Base-by-base conservation (phyloP, 257 asterid genomes). In the Solanum sitiens region DNA sequence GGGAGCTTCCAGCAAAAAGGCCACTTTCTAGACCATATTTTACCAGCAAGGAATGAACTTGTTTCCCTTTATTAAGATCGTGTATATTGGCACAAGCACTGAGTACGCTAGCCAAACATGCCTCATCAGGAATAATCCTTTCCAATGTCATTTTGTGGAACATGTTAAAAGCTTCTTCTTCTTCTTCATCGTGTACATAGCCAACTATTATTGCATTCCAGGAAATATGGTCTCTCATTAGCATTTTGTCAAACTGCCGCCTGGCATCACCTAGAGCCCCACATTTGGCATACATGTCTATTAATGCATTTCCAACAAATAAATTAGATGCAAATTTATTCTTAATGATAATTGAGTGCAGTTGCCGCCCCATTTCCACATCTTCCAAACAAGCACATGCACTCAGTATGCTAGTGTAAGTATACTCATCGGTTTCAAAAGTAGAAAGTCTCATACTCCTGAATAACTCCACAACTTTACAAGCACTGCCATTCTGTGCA, bases 141-240 rank as follows among this genome's bases (percentile, higher is more conserved):
- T 88, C 94, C 47, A 86, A 87, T 83, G 90, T 89, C 98, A 97
- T 97, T 87, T 91, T 89, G 11, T 56, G 90, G 87, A 97, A 95
- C 93, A 95, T 86, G 87, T 61, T 21, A 86, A 95, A 95, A 86
- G 97, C 98, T 89, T 91, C 93, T 72, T 89, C 90, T 86, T 95
- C 98, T 56, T 93, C 92, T 44, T 91, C 93, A 33, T 92, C 95
- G 86, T 94, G 98, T 87, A 93, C 98, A 87, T 92, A 93, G 68
- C 99, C 99, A 80, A 93, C 98, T 83, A 95, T 91, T 47, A 96
- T 94, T 42, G 96, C 96, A 90, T 96, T 96, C 98, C 98, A 95
- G 71, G 99, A 96, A 72, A 95, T 93, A 88, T 93, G 91, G 91
- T 96, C 98, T 79, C 93, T 92, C 85, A 86, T 82, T 3, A 42